These are phyloP conservation scores for Termitomyces sp. DNA, from an alignment of 1,284 basidiomycete genomes.

Conservation along the genomic window DNA sequence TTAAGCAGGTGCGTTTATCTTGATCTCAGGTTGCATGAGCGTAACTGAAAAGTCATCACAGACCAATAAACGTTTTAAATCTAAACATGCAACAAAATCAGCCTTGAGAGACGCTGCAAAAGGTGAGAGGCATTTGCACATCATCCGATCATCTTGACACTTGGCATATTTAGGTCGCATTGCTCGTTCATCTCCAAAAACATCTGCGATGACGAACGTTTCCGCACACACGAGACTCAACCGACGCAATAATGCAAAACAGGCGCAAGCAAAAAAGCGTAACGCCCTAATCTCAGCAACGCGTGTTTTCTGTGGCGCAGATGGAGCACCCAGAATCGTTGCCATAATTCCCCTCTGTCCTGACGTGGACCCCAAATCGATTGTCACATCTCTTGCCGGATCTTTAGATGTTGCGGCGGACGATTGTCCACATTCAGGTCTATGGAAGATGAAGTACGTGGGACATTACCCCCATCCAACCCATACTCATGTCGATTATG, in stretches of 20 bases:
- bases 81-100: slow-evolving; percentile 82
- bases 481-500: background rate
- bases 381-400: slow-evolving; percentile 59
- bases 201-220: slow-evolving; percentile 33
- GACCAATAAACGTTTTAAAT: slow-evolving; percentile 89
- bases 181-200: slow-evolving; percentile 50
- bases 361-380: slow-evolving; percentile 55
- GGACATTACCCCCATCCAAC: background rate
- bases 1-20: slow-evolving; percentile 67
- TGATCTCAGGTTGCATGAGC: background rate
- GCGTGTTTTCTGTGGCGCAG: slow-evolving; percentile 70
- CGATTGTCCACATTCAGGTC: slow-evolving; percentile 47
- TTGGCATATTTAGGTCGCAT: slow-evolving; percentile 44
- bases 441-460: slow-evolving; percentile 66
- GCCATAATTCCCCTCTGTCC: slow-evolving; percentile 73
- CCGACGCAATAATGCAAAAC: slow-evolving; percentile 76
- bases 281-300: slow-evolving; percentile 64
- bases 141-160: background rate
- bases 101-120: slow-evolving; percentile 78
- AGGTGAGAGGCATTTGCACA: slow-evolving; percentile 41
- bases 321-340: slow-evolving; percentile 77
- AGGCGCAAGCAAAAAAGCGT: slow-evolving; percentile 69
- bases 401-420: slow-evolving; percentile 57
- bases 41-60: slow-evolving; percentile 25
- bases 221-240: slow-evolving; percentile 63